Percentiles rank a stretch among this genome's conserved stretches.
These are phyloP conservation scores for Podospora comata DNA, from an alignment of 495 filamentous ascomycete genomes.

Conservation along the genomic window DNA sequence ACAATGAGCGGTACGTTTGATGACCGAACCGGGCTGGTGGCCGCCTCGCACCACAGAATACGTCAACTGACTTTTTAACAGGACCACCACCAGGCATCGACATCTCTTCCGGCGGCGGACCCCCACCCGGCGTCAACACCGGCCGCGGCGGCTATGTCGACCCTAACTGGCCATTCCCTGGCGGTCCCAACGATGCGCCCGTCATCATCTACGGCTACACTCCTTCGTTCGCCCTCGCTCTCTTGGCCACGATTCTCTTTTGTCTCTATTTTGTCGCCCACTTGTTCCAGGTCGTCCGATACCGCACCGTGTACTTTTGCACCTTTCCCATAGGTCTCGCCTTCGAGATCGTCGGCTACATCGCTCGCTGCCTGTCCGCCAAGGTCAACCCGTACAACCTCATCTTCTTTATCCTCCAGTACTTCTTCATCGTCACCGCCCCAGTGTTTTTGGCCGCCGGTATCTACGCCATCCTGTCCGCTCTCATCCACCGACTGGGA, in stretches of 20 bases:
- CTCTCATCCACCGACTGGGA: conserved; percentile 41
- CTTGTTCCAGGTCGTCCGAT: conserved; percentile 26
- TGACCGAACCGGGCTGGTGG: too few species aligned
- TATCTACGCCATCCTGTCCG: conserved; percentile 50
- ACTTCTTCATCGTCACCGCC: conserved; percentile 58
- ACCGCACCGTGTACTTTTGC: conserved; percentile 32
- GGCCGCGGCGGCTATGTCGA: conserved; percentile 28
- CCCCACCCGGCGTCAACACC: conserved; percentile 11
- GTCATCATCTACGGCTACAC: conserved; percentile 37
- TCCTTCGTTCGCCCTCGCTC: conserved; percentile 31
- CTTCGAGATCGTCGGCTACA: conserved; percentile 48
- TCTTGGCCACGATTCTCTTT: conserved; percentile 33
- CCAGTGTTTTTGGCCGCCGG: conserved; percentile 55
- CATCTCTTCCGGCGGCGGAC: conserved; percentile 7
- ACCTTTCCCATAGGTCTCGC: conserved; percentile 31
- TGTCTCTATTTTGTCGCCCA: conserved; percentile 31
- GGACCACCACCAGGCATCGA: conserved; percentile 14
- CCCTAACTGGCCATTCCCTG: conserved; percentile 35
- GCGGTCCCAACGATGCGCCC: conserved; percentile 24
- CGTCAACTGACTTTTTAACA: not conserved
- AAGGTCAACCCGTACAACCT: conserved; percentile 48
- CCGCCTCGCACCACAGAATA: too few species aligned
- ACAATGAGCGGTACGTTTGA: conserved; percentile 5
- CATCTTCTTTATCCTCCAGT: conserved; percentile 54
- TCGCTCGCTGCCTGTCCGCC: conserved; percentile 40